Base-by-base conservation (phyloP, 345 rosid species). In the Firmiana major region DNA sequence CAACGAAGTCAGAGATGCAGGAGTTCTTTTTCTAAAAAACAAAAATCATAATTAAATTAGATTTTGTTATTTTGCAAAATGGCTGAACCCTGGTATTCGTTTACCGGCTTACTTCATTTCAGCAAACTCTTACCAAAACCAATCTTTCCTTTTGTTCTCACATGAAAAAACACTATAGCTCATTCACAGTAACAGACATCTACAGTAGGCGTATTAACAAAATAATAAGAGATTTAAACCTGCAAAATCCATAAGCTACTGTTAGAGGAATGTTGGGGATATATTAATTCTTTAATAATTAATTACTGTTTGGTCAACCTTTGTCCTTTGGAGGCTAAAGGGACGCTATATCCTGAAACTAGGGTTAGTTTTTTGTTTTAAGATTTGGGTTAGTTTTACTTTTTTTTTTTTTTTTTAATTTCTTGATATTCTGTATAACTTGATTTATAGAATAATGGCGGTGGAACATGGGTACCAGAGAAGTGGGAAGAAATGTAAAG, bases 401-500 rank as follows among this genome's bases (percentile, higher is more conserved):
- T 0, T 16, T 51, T 58, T 42, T 46, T 66, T 8, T 16, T 9
- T 1, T 54, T 31, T 3, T 12, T 45, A 7, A 19, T 34, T 66
- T 76, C 28, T n/a, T 67, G 36, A 13, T 65, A 5, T 65, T 71
- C 16, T 71, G 3, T 78, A n/a, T 59, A 85, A 85, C 75, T 64
- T 87, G 81, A 21, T 21, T 42, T 87, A 85, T 85, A 89, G 87
- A 81, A 87, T 80, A 89, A 89, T 88, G 91, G 75, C 81, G 16
- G 89, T 84, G 76, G 92, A 87, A 80, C 83, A 85, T 75, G 90
- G 92, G 24, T 89, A 87, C 83, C 75, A 73, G 6, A 86, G 89
- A 67, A 88, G 86, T 76, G 91, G 88, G 42, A 88, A 88, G 80
- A 88, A 88, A 85, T 88, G 92, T 63, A 81, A 88, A 69, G 92